Conservation (phyloP, 768 basidiomycete species). For the Xerocomus potaroensis region DNA sequence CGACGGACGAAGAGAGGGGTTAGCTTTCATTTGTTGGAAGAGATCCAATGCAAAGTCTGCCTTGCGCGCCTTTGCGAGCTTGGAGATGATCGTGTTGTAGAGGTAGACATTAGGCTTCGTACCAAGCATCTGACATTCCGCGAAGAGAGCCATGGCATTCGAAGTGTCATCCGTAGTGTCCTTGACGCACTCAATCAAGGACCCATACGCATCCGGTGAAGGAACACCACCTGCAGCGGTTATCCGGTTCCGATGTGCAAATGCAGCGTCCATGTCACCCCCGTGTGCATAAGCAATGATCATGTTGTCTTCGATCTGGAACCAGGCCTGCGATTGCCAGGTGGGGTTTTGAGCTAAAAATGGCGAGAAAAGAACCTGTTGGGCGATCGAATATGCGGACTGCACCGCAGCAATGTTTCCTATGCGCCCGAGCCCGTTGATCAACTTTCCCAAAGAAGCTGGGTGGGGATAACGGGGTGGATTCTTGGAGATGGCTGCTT, state of each 20-base stretch:
- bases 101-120: constrained; percentile 82
- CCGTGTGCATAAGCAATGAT: constrained; percentile 79
- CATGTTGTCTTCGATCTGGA: constrained; percentile 83
- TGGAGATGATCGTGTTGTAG: constrained; percentile 97
- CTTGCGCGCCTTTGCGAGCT: constrained; percentile 91
- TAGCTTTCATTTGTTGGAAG: constrained; percentile 82
- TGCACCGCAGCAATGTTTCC: constrained; percentile 58
- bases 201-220: constrained; percentile 87
- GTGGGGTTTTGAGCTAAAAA: constrained; percentile 36
- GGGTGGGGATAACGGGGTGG: constrained; percentile 48
- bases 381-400: constrained; percentile 64
- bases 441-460: constrained; percentile 53
- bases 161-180: constrained; percentile 95
- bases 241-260: constrained; percentile 74
- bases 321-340: constrained; percentile 61
- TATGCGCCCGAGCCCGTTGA: constrained; percentile 63
- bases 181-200: constrained; percentile 79
- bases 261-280: constrained; percentile 75
- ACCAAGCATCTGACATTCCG: constrained; percentile 66
- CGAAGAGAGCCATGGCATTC: constrained; percentile 79
- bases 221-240: constrained; percentile 74
- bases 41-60: constrained; percentile 84
- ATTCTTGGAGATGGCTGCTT: constrained; percentile 35
- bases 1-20: constrained; percentile 51
- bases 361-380: constrained; percentile 49